phyloP scores from a whole-genome alignment of 75 land plant species.

The Pinus tabuliformis region DNA sequence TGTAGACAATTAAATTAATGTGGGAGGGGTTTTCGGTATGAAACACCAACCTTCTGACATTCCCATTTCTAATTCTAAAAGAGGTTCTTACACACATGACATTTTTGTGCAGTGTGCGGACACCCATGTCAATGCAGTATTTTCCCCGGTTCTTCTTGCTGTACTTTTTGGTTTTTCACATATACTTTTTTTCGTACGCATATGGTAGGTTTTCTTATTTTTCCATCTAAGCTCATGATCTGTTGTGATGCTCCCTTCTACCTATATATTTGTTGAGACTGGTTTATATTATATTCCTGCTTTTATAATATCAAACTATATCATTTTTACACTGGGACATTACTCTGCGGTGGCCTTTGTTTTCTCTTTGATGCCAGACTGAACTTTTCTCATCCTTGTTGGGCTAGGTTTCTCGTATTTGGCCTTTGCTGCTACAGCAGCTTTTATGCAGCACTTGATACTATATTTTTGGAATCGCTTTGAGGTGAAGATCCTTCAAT shows the following conservation, averaged over 20 bases:
- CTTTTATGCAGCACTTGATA: slow-evolving; percentile 97
- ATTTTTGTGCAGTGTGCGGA: slow-evolving; percentile 81
- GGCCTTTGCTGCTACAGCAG: slow-evolving; percentile 88
- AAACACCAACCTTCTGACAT: not conserved
- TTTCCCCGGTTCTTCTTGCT: slow-evolving; percentile 99
- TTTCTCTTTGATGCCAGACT: slow-evolving; percentile 2
- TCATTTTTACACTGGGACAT: not conserved
- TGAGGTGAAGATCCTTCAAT: slow-evolving; percentile 57
- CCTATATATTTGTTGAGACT: too few species aligned
- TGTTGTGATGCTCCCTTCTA: not conserved
- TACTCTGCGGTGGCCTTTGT: not conserved
- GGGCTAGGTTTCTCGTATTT: slow-evolving; percentile 92
- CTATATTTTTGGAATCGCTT: slow-evolving; percentile 97
- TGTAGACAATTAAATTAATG: not conserved
- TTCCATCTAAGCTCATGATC: not conserved
- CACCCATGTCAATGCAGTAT: slow-evolving; percentile 93
- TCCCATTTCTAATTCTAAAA: not conserved
- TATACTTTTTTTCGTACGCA: slow-evolving; percentile 94
- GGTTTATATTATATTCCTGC: not conserved
- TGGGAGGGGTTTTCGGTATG: not conserved
- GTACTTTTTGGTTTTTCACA: slow-evolving; percentile 95
- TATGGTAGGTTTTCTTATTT: slow-evolving; percentile 58
- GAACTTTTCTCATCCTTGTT: not conserved
- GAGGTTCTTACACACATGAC: too few species aligned
- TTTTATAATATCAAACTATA: not conserved